Percentiles rank a stretch among this genome's conserved stretches.
These are phyloP conservation scores for Aspergillus sp. DNA, from an alignment of 2,329 filamentous ascomycete genomes.

Conservation along the genomic window DNA sequence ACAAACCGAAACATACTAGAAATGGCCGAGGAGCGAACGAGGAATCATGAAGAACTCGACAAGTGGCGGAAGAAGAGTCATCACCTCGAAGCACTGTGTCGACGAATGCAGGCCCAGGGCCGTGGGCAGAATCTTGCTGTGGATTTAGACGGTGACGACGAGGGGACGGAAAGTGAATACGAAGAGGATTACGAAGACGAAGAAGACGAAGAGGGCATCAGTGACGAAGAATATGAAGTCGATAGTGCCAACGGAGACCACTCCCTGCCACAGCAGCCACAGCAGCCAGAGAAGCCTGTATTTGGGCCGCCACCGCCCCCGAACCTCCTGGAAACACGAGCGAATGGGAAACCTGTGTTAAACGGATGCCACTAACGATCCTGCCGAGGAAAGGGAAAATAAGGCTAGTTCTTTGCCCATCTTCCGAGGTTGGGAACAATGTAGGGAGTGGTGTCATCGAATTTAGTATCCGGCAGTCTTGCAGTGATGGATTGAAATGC, in stretches of 20 bases:
- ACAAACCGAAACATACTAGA: slow-evolving; percentile 93
- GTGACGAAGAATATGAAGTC: slow-evolving; percentile 55
- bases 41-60: slow-evolving; percentile 73
- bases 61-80: slow-evolving; percentile 80
- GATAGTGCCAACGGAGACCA: slow-evolving; percentile 33
- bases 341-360: slow-evolving; percentile 45
- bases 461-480: not conserved
- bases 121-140: slow-evolving; percentile 69
- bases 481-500: not conserved
- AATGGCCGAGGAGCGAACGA: slow-evolving; percentile 90
- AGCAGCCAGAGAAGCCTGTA: slow-evolving; percentile 41
- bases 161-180: slow-evolving; percentile 47
- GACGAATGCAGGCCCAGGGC: slow-evolving; percentile 93
- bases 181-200: slow-evolving; percentile 65
- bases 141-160: slow-evolving; percentile 55
- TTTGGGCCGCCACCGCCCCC: slow-evolving; percentile 54
- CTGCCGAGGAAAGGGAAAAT: not conserved
- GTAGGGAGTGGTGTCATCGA: not conserved
- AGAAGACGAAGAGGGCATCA: slow-evolving; percentile 62
- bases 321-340: slow-evolving; percentile 46
- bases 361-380: slow-evolving; percentile 40
- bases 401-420: not conserved
- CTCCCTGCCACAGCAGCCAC: slow-evolving; percentile 25
- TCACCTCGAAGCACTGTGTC: slow-evolving; percentile 90
- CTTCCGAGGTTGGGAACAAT: not conserved